phyloP scores from a whole-genome alignment of 768 basidiomycete species.

The Psilocybe cubensis region DNA sequence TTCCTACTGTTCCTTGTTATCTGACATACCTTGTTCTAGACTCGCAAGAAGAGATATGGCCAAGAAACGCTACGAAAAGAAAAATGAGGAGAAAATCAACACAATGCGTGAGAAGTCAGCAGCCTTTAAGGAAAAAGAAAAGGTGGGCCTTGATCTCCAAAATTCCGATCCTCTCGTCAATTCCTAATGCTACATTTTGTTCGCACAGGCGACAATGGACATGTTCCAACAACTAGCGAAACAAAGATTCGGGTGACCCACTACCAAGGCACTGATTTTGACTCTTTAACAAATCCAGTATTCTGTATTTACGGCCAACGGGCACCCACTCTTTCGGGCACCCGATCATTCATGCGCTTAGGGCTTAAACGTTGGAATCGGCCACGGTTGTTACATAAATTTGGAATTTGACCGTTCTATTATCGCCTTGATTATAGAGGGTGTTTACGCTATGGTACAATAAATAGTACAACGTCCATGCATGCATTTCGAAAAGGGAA shows the following conservation, averaged over 20 bases:
- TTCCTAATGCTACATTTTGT: constrained; percentile 1
- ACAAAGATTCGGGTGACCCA: constrained; percentile 72
- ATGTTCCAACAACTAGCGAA: constrained; percentile 96
- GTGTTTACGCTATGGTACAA: constrained; percentile 16
- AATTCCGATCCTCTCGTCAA: not conserved
- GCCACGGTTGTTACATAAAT: not conserved
- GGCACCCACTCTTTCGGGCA: not conserved
- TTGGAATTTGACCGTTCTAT: constrained; percentile 14
- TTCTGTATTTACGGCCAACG: not conserved
- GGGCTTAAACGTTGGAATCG: not conserved
- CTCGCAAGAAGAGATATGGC: constrained; percentile 69
- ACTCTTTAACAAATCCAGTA: not conserved
- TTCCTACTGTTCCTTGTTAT: constrained; percentile 3
- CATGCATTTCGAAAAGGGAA: constrained; percentile 8
- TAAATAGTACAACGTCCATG: constrained; percentile 14
- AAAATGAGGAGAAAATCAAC: constrained; percentile 55
- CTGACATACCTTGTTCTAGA: constrained; percentile 40
- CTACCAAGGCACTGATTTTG: not conserved
- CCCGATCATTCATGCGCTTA: not conserved
- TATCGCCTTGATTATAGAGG: constrained; percentile 17
- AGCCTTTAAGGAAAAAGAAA: constrained; percentile 78
- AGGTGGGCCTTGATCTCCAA: constrained; percentile 33
- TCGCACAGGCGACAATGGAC: constrained; percentile 79
- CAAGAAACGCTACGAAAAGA: constrained; percentile 63
- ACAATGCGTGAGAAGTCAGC: constrained; percentile 62